These are phyloP conservation scores for Tylopilus sp. DNA, from an alignment of 1,284 basidiomycete species.

Conservation along the genomic window DNA sequence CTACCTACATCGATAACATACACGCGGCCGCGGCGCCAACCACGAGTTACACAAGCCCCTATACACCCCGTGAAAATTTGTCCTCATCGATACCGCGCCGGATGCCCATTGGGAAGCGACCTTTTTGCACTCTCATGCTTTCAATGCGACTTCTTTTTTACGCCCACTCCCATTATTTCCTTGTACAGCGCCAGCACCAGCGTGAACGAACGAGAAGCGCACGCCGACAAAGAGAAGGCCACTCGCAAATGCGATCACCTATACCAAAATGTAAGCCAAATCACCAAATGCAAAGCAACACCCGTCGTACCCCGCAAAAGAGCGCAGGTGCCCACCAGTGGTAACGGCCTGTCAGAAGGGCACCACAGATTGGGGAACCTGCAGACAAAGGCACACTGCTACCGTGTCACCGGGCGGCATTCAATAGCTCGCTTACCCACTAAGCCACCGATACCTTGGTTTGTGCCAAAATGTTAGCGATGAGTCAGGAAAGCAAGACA, in stretches of 20 bases:
- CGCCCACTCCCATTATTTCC: neutral
- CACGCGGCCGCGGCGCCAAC: neutral
- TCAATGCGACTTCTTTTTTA: neutral
- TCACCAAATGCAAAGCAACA: neutral
- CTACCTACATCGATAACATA: neutral
- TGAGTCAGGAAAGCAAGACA: neutral
- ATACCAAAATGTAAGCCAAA: neutral
- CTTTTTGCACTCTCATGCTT: neutral
- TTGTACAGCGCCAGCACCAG: neutral
- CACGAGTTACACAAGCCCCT: neutral
- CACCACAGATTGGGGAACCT: constrained; percentile 32
- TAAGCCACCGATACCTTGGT: constrained; percentile 26
- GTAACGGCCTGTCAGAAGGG: constrained; percentile 28
- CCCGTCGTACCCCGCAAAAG: constrained; percentile 27
- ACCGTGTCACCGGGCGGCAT: neutral
- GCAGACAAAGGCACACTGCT: neutral
- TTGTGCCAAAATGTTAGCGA: neutral
- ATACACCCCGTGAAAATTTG: neutral
- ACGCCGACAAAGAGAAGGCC: constrained; percentile 11
- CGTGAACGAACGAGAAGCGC: constrained; percentile 8
- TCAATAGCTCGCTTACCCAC: constrained; percentile 17
- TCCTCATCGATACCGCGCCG: neutral
- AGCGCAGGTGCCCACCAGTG: constrained; percentile 31
- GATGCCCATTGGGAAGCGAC: neutral
- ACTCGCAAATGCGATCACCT: constrained; percentile 14